A percentile compares a stretch with the other conserved stretches of the same genome.
phyloP scores from a whole-genome alignment of 2,329 filamentous ascomycete genomes.

The Camptophora hylomeconis region DNA sequence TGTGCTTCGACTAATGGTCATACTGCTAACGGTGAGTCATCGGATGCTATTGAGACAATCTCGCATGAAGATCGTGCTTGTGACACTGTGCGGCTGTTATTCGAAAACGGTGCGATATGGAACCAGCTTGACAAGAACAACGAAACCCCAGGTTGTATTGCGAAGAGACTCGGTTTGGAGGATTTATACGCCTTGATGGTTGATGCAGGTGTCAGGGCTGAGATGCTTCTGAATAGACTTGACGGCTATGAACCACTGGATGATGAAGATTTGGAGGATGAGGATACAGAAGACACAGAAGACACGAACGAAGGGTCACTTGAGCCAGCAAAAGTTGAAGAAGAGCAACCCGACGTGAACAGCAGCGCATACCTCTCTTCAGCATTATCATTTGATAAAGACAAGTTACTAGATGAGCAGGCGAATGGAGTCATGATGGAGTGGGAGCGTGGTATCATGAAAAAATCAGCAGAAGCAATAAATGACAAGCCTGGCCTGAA shows the following conservation, averaged over 20 bases:
- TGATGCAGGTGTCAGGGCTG: constrained; percentile 79
- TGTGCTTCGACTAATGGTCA: constrained; percentile 21
- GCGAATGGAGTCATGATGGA: constrained; percentile 88
- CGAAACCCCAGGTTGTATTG: constrained; percentile 86
- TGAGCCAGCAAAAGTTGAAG: constrained; percentile 19
- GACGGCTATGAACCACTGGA: constrained; percentile 66
- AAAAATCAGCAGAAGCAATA: constrained; percentile 56
- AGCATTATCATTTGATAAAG: constrained; percentile 48
- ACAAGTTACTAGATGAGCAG: constrained; percentile 58
- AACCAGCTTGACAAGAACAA: constrained; percentile 79
- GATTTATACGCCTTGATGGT: constrained; percentile 72
- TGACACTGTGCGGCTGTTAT: constrained; percentile 59
- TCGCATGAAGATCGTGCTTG: constrained; percentile 31
- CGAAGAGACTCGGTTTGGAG: constrained; percentile 51
- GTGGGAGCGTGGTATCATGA: constrained; percentile 84
- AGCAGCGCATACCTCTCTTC: constrained; percentile 49
- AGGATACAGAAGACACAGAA: constrained; percentile 24
- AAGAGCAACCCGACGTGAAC: constrained; percentile 16
- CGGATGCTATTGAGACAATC: constrained; percentile 17
- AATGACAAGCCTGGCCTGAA: constrained; percentile 49
- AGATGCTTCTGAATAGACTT: constrained; percentile 70
- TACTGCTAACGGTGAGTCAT: constrained; percentile 23
- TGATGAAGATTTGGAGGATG: constrained; percentile 27
- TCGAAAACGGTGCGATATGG: constrained; percentile 89
- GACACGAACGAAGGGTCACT: constrained; percentile 21